Conservation (phyloP, 208 protist genomes). For the Leishmania aethiopica region DNA sequence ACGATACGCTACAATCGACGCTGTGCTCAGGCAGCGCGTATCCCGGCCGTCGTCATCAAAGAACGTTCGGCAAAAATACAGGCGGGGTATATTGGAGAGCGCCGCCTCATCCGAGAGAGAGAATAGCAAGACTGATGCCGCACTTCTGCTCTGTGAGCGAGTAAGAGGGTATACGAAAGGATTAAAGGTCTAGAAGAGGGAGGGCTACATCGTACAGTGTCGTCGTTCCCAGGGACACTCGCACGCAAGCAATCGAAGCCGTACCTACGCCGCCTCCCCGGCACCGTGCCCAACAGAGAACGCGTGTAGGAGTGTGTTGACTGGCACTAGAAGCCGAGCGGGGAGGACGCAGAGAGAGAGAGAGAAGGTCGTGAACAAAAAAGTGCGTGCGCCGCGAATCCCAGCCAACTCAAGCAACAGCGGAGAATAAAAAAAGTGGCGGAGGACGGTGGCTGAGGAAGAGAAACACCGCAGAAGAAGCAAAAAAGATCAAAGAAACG, state of each 20-base stretch:
- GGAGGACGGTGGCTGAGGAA: not conserved
- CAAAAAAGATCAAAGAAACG: not conserved
- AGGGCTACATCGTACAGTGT: not conserved
- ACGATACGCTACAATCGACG: not conserved
- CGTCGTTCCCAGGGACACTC: not conserved
- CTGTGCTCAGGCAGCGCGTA: not conserved
- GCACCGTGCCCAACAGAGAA: not conserved
- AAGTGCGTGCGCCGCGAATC: not conserved
- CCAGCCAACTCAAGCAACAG: not conserved
- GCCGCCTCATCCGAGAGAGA: not conserved
- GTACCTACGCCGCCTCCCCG: not conserved
- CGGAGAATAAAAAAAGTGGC: not conserved
- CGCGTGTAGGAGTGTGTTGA: not conserved
- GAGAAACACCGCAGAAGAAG: conserved; percentile 13
- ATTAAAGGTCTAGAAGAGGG: not conserved
- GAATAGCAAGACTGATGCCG: not conserved
- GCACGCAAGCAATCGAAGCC: not conserved
- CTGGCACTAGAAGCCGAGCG: conserved; percentile 10
- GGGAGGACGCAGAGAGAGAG: not conserved
- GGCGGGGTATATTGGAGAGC: not conserved
- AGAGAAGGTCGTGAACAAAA: no score
- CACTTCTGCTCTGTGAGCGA: not conserved
- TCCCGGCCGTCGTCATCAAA: not conserved
- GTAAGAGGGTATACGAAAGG: not conserved
- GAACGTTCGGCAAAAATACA: not conserved